Evolutionary conservation across 495 filamentous ascomycete genomes (phyloP), one percentile per base, ranked within the genome.

Genomic region (Penicillium tannophilum): DNA sequence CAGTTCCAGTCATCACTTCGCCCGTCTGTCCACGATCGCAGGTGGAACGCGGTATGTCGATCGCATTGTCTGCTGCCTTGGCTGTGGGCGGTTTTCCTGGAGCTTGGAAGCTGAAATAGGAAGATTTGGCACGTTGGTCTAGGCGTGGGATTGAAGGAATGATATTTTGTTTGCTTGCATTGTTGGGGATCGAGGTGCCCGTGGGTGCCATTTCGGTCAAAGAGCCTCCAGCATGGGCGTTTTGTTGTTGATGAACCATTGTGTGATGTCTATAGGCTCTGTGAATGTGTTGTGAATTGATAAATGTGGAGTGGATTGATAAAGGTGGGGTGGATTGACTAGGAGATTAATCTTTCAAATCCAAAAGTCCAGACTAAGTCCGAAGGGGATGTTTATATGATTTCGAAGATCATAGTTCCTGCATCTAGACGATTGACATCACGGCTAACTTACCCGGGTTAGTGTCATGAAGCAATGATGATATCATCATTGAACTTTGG

Each of bases 131-230:
- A 45, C 63, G 64, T 54, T 86, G 82, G 60, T 82, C 76, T 0
- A 80, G 83, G 14, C 80, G 81, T 19, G 84, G 79, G 12, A 82
- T 79, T 12, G 84, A 86, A 24, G 83, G 80, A 56, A 86, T 82
- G 19, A 67, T 79, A 66, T 75, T 74, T 64, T 77, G 75, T 14
- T 73, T 71, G 58, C 79, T 81, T 19, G 83, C 82, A 61, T 84
- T 81, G 51, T 79, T 76, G 59, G 82, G 83, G 30, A 85, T 79
- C 2, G 55, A 68, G 14, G 82, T 86, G 58, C 83, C 84, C 1
- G 67, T 64, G 14, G 72, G 65, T 47, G 84, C 83, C 78, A 86
- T 84, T 28, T 85, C 76, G 42, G 67, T 71, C 60, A 74, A 68
- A 46, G 57, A 65, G 52, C 68, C 73, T 46, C 72, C 73, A 52